Evolutionary conservation across 2,329 filamentous ascomycete species (phyloP).

Genomic region (Seiridium cupressi): DNA sequence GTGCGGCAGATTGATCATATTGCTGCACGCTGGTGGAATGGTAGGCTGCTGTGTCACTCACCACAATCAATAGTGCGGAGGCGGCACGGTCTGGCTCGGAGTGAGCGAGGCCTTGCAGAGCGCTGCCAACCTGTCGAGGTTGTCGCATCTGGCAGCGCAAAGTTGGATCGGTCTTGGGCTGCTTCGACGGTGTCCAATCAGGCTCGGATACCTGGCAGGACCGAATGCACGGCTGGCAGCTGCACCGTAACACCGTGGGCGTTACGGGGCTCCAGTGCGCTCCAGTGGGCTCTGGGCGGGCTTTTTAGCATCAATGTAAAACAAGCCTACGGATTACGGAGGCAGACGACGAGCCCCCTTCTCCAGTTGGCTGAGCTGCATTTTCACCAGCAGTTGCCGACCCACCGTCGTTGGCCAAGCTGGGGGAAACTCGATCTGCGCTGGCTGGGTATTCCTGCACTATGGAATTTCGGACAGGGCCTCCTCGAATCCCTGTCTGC

Average conservation of each 20-base stretch:
- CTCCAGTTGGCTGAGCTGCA: constrained; percentile 1
- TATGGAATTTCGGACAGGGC: no score
- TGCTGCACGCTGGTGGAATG: background rate
- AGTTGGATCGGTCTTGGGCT: constrained; percentile 1
- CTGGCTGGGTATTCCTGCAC: no score
- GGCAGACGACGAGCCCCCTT: constrained; percentile 4
- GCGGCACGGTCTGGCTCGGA: background rate
- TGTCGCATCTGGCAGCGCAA: constrained; percentile 4
- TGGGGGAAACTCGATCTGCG: background rate
- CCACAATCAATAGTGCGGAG: constrained; percentile 3
- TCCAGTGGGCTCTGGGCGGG: constrained; percentile 6
- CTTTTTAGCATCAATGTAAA: constrained; percentile 33
- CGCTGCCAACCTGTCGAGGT: background rate
- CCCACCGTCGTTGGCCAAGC: background rate
- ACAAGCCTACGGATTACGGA: constrained; percentile 28
- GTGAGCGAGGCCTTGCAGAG: background rate
- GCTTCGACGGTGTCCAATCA: constrained; percentile 7
- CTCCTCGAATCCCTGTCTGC: no score
- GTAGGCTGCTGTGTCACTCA: background rate
- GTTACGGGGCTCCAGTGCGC: background rate
- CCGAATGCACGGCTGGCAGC: constrained; percentile 1
- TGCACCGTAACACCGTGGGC: background rate
- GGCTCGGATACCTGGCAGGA: background rate
- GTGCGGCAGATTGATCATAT: no score
- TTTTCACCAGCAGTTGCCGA: background rate